Evolutionary conservation across 177 flowering plant genomes (phyloP), one percentile per base, ranked within the genome.

Genomic region (Telopea speciosissima): DNA sequence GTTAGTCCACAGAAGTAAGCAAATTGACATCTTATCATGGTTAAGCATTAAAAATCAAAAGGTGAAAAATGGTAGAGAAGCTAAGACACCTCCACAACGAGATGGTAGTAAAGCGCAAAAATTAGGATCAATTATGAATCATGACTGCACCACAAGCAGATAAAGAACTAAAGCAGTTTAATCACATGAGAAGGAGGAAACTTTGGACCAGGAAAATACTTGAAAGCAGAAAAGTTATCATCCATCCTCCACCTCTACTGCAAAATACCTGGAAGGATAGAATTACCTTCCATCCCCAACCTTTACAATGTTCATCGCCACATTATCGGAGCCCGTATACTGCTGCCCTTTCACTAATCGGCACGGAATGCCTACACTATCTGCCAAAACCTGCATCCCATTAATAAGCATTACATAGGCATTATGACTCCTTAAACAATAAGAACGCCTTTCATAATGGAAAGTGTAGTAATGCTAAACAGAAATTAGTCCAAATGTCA

Each of bases 311-410:
- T 84, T 91, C 90, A 95, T 83, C 12, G 97, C 97, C 73, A 81
- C 97, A 75, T 87, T 93, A 76, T 85, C 88, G 52, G 91, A 83
- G 74, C 97, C 94, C 16, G 97, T 92, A 68, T 86, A 90, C 63
- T 85, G 89, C 60, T 78, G 87, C 67, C 99, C 99, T 83, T 95
- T 95, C 73, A 92, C 89, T 73, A 92, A 76, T 40, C 89, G 86
- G 74, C 97, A 95, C 16, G 92, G 96, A 44, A 95, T 75, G 67
- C 88, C 87, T 66, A 90, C 79, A 68, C 86, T 84, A 77, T 95
- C 99, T 74, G 97, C 93, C 82, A 95, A 80, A 74, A 90, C 96
- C 99, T 95, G 76, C 67, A 79, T 12, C 71, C 21, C 71, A 70
- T 63, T 64, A 26, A 70, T 23, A 31, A 52, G 25, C 62, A 59